These are phyloP conservation scores for Escovopsis weberi DNA, from an alignment of 2,329 filamentous ascomycete genomes.

Conservation along the genomic window DNA sequence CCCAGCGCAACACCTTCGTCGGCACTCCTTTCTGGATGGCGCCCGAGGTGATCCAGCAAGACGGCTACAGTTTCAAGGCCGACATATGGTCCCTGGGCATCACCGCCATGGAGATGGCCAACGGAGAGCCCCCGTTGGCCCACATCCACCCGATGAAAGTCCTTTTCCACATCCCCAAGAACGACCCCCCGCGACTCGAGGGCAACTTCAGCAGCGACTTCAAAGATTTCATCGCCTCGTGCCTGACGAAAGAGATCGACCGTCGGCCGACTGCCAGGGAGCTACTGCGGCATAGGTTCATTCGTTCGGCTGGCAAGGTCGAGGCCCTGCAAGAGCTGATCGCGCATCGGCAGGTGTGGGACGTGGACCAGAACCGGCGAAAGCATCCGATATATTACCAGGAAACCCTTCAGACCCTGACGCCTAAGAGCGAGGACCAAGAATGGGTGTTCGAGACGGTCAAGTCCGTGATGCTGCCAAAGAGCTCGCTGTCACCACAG, in stretches of 20 bases:
- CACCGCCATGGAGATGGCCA: slow-evolving; percentile 77
- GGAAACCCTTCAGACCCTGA: slow-evolving; percentile 68
- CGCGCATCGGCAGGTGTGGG: slow-evolving; percentile 66
- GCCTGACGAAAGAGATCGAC: slow-evolving; percentile 84
- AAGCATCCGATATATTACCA: slow-evolving; percentile 78
- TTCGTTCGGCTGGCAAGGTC: slow-evolving; percentile 72
- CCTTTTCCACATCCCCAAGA: slow-evolving; percentile 81
- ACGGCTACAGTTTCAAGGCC: slow-evolving; percentile 71
- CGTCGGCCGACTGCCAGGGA: slow-evolving; percentile 73
- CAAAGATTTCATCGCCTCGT: slow-evolving; percentile 84
- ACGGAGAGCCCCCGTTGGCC: slow-evolving; percentile 78
- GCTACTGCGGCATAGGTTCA: slow-evolving; percentile 75
- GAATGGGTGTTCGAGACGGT: slow-evolving; percentile 96
- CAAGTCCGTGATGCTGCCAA: slow-evolving; percentile 48
- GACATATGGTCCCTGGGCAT: slow-evolving; percentile 92
- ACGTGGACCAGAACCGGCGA: slow-evolving; percentile 54
- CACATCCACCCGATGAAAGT: slow-evolving; percentile 89
- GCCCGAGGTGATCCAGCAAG: slow-evolving; percentile 83
- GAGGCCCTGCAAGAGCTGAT: slow-evolving; percentile 82
- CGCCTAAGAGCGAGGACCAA: slow-evolving; percentile 54
- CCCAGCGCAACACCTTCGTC: slow-evolving; percentile 92
- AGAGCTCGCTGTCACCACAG: slow-evolving; percentile 10
- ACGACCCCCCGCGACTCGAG: slow-evolving; percentile 68
- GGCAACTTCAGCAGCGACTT: slow-evolving; percentile 81
- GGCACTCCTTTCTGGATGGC: slow-evolving; percentile 98